Conservation (phyloP, 169 alveolate genomes). For the Theileria sp. region DNA sequence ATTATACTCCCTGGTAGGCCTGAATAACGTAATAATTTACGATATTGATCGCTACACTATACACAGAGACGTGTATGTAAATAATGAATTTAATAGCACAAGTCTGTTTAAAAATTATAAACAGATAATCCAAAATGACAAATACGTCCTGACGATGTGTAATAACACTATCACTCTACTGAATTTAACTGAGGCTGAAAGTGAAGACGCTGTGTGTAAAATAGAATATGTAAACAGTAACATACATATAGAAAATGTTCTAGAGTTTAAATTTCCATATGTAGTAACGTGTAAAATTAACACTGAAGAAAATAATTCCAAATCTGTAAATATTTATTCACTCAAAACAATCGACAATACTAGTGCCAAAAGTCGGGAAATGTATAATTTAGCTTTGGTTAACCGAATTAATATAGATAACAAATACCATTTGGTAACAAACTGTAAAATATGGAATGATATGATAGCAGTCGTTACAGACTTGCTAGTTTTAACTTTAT, state of each 20-base stretch:
- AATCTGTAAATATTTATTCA: neutral
- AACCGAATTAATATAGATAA: neutral
- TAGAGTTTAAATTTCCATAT: neutral
- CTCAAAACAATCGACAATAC: neutral
- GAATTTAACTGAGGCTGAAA: neutral
- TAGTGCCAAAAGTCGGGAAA: neutral
- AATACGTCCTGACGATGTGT: neutral
- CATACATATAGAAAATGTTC: neutral
- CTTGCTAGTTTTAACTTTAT: neutral
- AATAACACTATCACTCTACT: neutral
- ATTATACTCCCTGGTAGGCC: constrained; percentile 55
- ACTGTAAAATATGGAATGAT: neutral
- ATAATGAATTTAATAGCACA: constrained; percentile 32
- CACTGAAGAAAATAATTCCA: neutral
- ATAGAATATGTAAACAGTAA: neutral
- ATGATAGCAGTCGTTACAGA: neutral
- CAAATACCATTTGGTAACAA: neutral
- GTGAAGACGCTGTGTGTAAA: neutral
- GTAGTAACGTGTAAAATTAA: neutral
- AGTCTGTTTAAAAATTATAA: neutral
- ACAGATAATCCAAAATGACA: neutral
- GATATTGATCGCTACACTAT: constrained; percentile 45
- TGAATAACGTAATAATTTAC: constrained; percentile 38
- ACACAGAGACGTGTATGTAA: constrained; percentile 29
- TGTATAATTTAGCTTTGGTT: neutral